Conservation (phyloP, 2,329 filamentous ascomycete species). For the Claviceps sp. region DNA sequence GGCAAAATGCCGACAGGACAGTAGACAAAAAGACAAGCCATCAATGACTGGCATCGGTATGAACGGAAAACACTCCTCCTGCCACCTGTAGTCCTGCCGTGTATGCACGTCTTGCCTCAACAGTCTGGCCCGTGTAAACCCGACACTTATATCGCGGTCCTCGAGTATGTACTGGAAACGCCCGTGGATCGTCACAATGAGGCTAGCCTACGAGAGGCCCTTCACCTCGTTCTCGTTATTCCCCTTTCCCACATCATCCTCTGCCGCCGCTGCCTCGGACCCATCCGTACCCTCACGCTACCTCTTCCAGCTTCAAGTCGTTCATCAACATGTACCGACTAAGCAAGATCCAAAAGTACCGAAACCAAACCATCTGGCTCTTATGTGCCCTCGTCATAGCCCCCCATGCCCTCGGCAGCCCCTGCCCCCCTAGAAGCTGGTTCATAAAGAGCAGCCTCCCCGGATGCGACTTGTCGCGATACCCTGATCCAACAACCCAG, state of each 20-base stretch:
- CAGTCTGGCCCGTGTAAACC: no score
- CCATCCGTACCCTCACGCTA: slow-evolving; percentile 8
- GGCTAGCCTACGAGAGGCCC: no score
- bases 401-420: slow-evolving; percentile 48
- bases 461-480: slow-evolving; percentile 29
- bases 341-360: slow-evolving; percentile 85
- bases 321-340: slow-evolving; percentile 95
- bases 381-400: slow-evolving; percentile 85
- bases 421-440: slow-evolving; percentile 45
- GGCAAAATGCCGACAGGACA: no score
- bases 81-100: no score
- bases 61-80: no score
- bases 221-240: background rate
- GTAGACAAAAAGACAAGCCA: no score
- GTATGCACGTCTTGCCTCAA: no score
- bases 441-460: slow-evolving; percentile 57
- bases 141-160: no score
- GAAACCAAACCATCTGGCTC: slow-evolving; percentile 98
- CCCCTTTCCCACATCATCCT: background rate
- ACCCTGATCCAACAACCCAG: slow-evolving; percentile 32
- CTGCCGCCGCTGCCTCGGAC: background rate
- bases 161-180: no score
- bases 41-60: no score
- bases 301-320: slow-evolving; percentile 51
- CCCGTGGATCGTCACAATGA: no score